Conservation (phyloP, 2,329 filamentous ascomycete genomes). For the Ophiostoma novo-ulmi region DNA sequence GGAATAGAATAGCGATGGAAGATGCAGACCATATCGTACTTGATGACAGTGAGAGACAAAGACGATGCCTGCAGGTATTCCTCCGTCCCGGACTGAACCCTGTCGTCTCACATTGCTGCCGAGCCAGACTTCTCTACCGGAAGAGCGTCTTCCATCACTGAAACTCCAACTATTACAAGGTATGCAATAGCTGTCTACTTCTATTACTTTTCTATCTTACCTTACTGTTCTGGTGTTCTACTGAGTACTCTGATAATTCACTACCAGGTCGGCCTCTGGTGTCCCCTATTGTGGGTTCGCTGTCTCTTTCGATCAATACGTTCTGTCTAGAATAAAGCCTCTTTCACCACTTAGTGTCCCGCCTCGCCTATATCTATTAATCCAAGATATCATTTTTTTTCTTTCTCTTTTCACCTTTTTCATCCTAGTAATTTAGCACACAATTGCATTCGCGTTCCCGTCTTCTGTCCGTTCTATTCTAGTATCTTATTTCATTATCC, state of each 20-base stretch:
- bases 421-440: neutral
- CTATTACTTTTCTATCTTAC: too few species aligned
- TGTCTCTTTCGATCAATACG: neutral
- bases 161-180: neutral
- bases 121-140: neutral
- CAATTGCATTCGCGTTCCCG: neutral
- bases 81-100: neutral
- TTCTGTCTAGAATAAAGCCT: neutral
- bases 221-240: too few species aligned
- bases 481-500: too few species aligned
- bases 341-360: neutral
- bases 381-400: neutral
- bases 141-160: neutral
- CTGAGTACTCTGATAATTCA: too few species aligned
- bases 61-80: neutral
- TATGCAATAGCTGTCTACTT: too few species aligned
- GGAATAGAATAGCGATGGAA: too few species aligned
- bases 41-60: too few species aligned
- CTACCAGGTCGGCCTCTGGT: neutral
- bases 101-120: conserved; percentile 3
- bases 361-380: neutral
- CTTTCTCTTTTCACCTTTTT: neutral
- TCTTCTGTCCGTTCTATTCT: neutral
- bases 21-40: too few species aligned
- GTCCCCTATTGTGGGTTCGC: conserved; percentile 20